Conservation (phyloP, 768 basidiomycete species). For the Xerocomellus chrysenteron region DNA sequence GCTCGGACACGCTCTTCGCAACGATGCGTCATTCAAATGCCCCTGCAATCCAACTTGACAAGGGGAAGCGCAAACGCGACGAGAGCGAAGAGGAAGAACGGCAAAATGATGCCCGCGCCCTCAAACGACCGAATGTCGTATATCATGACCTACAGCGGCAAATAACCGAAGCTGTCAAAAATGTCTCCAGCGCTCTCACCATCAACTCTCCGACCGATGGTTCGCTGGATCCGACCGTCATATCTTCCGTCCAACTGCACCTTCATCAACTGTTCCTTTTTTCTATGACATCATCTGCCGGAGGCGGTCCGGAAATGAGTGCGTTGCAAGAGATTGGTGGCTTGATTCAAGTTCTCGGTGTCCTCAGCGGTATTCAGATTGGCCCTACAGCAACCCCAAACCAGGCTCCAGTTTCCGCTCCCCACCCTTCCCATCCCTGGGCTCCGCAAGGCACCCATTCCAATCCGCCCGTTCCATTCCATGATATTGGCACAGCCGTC, state of each 20-base stretch:
- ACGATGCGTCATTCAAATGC: slow-evolving; percentile 63
- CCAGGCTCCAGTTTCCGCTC: slow-evolving; percentile 31
- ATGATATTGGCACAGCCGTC: slow-evolving; percentile 71
- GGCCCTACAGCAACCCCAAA: slow-evolving; percentile 35
- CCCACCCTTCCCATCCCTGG: slow-evolving; percentile 34
- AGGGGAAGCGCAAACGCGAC: slow-evolving; percentile 76
- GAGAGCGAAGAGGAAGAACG: slow-evolving; percentile 38
- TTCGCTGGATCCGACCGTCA: slow-evolving; percentile 53
- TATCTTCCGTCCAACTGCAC: slow-evolving; percentile 69
- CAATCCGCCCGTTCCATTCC: slow-evolving; percentile 28
- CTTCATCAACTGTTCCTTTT: slow-evolving; percentile 80
- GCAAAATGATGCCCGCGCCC: slow-evolving; percentile 27
- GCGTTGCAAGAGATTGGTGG: slow-evolving; percentile 73
- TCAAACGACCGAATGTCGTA: slow-evolving; percentile 48
- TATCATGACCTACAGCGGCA: slow-evolving; percentile 53
- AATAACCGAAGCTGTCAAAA: slow-evolving; percentile 58
- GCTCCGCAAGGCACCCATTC: slow-evolving; percentile 24
- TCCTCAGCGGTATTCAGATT: slow-evolving; percentile 76
- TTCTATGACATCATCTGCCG: slow-evolving; percentile 65
- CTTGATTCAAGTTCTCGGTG: slow-evolving; percentile 80
- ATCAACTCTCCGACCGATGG: slow-evolving; percentile 37
- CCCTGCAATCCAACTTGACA: slow-evolving; percentile 59
- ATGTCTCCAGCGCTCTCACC: slow-evolving; percentile 51
- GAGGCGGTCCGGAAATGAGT: slow-evolving; percentile 51
- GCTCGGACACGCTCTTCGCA: slow-evolving; percentile 65